Base-by-base conservation (phyloP, 2,329 filamentous ascomycete genomes). In the Hypoxylon sp. region DNA sequence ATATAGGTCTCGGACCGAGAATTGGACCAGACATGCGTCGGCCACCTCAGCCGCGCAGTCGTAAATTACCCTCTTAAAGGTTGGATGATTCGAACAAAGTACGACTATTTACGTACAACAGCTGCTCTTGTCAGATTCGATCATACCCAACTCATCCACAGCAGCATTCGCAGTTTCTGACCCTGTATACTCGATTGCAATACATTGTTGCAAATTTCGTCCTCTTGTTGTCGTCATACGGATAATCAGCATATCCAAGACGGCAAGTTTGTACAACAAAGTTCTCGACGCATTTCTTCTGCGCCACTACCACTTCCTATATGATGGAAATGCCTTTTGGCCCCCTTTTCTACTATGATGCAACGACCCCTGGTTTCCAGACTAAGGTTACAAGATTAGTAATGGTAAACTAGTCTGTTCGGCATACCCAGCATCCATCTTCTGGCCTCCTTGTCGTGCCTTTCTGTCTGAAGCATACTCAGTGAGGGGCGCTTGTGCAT, bases 1-100 rank as follows among this genome's bases (percentile, higher is more conserved):
- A 17, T 72, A 65, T 32, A 61, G 71, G 46, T 48, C 67, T 37
- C 62, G 71, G 31, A 62, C 69, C n/a, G 71, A 72, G 21, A 66
- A 71, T 21, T 69, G 65, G 67, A 37, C 47, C 31, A 62, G 71
- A 52, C 64, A 70, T 42, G 6, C 61, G 3, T 57, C 71, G 37
- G 55, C 66, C 24, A 52, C 65, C 15, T 55, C 71, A 27, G 58
- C 69, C 15, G 61, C 67, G 24, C 69, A 70, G 62, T 70, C 69
- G 15, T 71, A 35, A 65, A 21, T 17, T 13, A 56, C 31, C n/a
- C 24, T 1, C 13, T 32, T 31, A 19, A 32, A 35, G 50, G 27
- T 31, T 55, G 35, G 37, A 44, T 15, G 35, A 59, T 46, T 50
- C 31, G 42, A 62, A 53, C 27, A 3, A 52, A 19, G 24, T 51